These are phyloP conservation scores for Dalbergia cochinchinensis DNA, from an alignment of 306 rosid genomes.

Conservation along the genomic window DNA sequence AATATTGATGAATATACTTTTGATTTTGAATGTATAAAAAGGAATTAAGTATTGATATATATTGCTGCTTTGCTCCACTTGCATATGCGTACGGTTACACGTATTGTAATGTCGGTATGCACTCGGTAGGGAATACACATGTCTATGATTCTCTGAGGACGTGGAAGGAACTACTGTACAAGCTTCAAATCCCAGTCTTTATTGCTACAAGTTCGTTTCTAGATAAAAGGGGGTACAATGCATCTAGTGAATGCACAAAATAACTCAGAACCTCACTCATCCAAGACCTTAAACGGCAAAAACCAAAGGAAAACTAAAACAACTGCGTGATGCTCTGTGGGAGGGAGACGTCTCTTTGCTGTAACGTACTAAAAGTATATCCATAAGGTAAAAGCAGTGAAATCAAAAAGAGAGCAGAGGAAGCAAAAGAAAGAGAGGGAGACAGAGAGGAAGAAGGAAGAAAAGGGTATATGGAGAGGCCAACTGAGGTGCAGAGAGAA, in stretches of 20 bases:
- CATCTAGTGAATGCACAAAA: conserved; percentile 3
- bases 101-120: neutral
- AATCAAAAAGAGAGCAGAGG: neutral
- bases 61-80: neutral
- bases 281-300: neutral
- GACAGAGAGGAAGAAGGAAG: neutral
- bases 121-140: neutral
- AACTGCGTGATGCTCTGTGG: neutral
- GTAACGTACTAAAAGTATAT: neutral
- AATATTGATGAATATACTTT: neutral
- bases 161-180: neutral
- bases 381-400: neutral
- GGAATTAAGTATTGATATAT: neutral
- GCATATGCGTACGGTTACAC: neutral
- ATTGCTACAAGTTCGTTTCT: neutral
- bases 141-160: neutral
- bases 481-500: conserved; percentile 32
- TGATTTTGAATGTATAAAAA: no score
- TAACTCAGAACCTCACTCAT: neutral
- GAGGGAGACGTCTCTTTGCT: conserved; percentile 24
- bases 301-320: neutral
- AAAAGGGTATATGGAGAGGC: conserved; percentile 39
- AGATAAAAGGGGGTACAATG: neutral
- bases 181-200: neutral
- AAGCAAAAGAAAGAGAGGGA: neutral